Conservation (phyloP, 768 basidiomycete genomes). For the Suillus paluster region DNA sequence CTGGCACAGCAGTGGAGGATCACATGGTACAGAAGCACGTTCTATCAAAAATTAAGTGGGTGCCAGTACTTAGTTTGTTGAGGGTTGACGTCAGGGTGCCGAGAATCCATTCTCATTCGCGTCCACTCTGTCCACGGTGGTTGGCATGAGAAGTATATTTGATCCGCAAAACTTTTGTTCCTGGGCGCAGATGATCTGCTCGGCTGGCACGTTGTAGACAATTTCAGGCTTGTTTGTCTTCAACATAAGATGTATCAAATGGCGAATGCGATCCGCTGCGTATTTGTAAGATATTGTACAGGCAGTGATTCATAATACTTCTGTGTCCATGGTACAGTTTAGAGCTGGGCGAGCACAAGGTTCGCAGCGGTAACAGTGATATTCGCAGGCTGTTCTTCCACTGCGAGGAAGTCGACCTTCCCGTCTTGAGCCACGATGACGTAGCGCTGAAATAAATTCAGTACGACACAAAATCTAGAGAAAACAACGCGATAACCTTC, state of each 20-base stretch:
- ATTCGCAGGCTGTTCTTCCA: slow-evolving; percentile 52
- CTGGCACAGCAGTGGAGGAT: background rate
- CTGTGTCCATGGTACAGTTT: slow-evolving; percentile 2
- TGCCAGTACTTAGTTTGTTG: background rate
- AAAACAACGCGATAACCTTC: slow-evolving; percentile 45
- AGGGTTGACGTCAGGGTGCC: background rate
- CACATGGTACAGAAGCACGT: background rate
- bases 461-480: background rate
- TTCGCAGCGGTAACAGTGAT: slow-evolving; percentile 59
- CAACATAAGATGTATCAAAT: background rate
- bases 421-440: slow-evolving; percentile 61
- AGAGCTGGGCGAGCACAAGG: slow-evolving; percentile 44
- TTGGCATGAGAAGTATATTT: background rate
- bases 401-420: slow-evolving; percentile 55
- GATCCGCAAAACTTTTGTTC: background rate
- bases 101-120: background rate
- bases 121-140: background rate
- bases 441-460: slow-evolving; percentile 47
- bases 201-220: background rate
- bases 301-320: background rate
- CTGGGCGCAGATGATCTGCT: background rate
- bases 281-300: background rate
- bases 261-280: no score
- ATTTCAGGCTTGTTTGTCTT: background rate
- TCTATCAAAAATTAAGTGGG: background rate